phyloP scores from a whole-genome alignment of 305 asterid species.

The Fraxinus xanthoxyloides region DNA sequence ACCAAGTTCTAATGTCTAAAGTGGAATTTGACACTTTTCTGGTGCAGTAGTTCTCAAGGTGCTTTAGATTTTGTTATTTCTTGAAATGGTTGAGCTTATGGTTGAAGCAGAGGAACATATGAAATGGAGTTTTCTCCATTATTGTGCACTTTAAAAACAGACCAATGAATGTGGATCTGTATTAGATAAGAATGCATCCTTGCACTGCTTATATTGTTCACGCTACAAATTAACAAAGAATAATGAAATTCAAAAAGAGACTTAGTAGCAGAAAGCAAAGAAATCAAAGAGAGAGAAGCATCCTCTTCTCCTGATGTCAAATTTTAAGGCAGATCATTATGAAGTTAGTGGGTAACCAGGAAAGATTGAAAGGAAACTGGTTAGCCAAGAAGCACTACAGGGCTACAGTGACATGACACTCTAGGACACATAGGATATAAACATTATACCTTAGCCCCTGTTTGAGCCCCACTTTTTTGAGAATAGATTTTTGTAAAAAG shows the following conservation, averaged over 20 bases:
- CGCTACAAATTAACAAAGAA: neutral
- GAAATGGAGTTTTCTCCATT: neutral
- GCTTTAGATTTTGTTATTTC: neutral
- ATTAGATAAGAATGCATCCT: neutral
- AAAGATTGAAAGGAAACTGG: neutral
- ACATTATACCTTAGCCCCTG: neutral
- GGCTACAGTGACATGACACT: neutral
- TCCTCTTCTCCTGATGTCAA: neutral
- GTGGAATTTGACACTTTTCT: neutral
- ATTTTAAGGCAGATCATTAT: neutral
- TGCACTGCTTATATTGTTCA: neutral
- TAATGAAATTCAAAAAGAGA: neutral
- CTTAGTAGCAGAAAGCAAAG: neutral
- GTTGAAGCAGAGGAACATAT: neutral
- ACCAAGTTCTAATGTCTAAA: neutral
- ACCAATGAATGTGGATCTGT: neutral
- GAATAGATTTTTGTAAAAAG: neutral
- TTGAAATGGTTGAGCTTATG: neutral
- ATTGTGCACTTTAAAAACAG: neutral
- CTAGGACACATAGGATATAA: neutral
- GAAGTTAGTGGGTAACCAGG: neutral
- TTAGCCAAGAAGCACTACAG: neutral
- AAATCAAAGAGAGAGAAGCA: neutral
- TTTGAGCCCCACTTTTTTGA: neutral
- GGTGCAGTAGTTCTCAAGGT: neutral